These are phyloP conservation scores for Alliaria petiolata DNA, from an alignment of 345 rosid genomes.

Conservation along the genomic window DNA sequence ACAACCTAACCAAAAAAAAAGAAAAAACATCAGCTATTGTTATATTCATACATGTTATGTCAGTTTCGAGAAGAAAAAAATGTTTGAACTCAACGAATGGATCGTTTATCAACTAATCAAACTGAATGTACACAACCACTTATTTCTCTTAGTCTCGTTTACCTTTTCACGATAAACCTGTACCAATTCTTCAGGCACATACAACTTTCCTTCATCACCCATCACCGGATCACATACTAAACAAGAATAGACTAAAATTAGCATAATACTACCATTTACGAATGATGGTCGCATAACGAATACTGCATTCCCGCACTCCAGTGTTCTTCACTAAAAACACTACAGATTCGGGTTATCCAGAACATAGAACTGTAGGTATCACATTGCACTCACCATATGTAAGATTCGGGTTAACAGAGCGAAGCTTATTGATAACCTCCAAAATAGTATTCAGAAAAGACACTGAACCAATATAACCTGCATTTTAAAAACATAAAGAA, in stretches of 20 bases:
- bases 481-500: not conserved
- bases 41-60: not conserved
- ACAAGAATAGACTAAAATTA: constrained; percentile 23
- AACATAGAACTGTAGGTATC: not conserved
- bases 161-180: constrained; percentile 91
- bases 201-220: constrained; percentile 99
- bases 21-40: not conserved
- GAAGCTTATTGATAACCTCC: constrained; percentile 82
- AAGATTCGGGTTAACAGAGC: constrained; percentile 75
- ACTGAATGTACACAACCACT: not conserved
- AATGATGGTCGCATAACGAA: not conserved
- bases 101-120: not conserved
- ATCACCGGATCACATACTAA: constrained; percentile 98
- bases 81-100: not conserved
- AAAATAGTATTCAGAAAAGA: constrained; percentile 75
- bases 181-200: constrained; percentile 82
- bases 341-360: not conserved
- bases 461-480: constrained; percentile 99
- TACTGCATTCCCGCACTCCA: not conserved
- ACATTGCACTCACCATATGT: constrained; percentile 61
- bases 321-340: not conserved
- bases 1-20: constrained; percentile 61
- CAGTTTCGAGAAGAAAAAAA: not conserved
- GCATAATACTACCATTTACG: not conserved
- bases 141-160: not conserved